Evolutionary conservation across 176 grass and related monocot species (phyloP), one percentile per base, ranked within the genome.

Genomic region (Oryza rufipogon): DNA sequence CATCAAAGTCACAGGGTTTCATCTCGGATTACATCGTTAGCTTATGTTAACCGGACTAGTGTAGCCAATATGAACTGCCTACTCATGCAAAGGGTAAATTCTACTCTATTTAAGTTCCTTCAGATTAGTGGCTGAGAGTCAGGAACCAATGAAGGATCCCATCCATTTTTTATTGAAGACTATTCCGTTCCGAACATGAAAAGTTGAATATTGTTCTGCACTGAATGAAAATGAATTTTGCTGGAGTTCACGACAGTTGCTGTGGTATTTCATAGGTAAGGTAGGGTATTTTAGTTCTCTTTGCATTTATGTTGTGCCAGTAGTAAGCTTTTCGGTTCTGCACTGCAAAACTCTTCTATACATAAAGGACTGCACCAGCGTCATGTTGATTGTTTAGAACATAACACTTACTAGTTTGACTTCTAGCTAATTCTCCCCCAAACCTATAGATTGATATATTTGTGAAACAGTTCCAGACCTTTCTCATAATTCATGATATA

Each of bases 11-110:
- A 19, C 7, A 39, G 5, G 20, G 30, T 33, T 86, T 15, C 39
- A 25, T 44, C 60, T 42, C 15, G 4, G 20, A 74, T 73, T 74
- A 74, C 6, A 66, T 60, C 0, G 10, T 77, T 68, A 68, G 20
- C 7, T n/a, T 44, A 7, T 30, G 44, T 11, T 86, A 48, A 25
- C 22, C 61, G 19, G n/a, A 80, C 4, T 74, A 86, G n/a, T 64
- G 34, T 75, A 30, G 30, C 19, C 32, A 30, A 28, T 75, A 34
- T 34, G 16, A 34, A 33, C 16, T 76, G 78, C 66, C 67, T 75
- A 38, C 2, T 64, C 12, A 28, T 17, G 71, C 61, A 25, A 26
- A 77, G 1, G 66, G 7, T 76, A 4, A 32, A 46, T 22, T 64
- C 17, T 9, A n/a, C 66, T 38, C 25, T 9, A n/a, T 80, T 56